A percentile compares a stretch with the other conserved stretches of the same genome.
Evolutionary conservation across 495 filamentous ascomycete species (phyloP).

Genomic region (Daldinia decipiens): DNA sequence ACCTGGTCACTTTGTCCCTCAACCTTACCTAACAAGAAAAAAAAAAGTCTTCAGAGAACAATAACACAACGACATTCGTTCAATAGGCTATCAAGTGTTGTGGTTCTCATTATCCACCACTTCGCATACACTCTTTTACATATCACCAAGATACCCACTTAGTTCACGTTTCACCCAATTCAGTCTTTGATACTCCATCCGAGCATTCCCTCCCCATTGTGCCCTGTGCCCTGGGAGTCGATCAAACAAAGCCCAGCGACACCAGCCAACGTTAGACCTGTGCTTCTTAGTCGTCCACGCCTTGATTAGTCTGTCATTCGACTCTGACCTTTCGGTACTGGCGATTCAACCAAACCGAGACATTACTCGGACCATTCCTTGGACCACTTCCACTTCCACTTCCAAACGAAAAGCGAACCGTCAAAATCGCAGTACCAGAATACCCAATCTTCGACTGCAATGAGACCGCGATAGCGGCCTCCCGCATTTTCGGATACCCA

Average conservation of each 20-base stretch:
- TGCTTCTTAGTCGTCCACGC: conserved; percentile 10
- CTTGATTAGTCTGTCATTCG: conserved; percentile 2
- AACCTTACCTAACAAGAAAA: conserved; percentile 3
- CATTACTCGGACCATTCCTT: conserved; percentile 27
- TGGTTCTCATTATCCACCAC: conserved; percentile 1
- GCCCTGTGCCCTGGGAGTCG: conserved; percentile 37
- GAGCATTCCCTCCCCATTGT: conserved; percentile 19
- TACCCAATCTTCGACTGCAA: conserved; percentile 20
- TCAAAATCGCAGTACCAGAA: conserved; percentile 16
- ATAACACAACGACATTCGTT: conserved; percentile 21
- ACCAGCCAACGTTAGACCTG: conserved; percentile 29
- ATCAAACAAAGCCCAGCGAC: conserved; percentile 41
- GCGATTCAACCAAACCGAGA: conserved; percentile 30
- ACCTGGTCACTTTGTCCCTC: neutral
- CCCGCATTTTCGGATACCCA: conserved; percentile 24
- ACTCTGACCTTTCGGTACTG: conserved; percentile 11
- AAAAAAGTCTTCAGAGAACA: neutral
- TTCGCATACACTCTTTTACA: conserved; percentile 6
- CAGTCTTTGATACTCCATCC: conserved; percentile 36
- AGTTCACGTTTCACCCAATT: conserved; percentile 26
- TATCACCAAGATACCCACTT: conserved; percentile 27
- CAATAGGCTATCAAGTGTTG: conserved; percentile 9
- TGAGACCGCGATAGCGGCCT: conserved; percentile 37
- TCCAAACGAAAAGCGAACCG: neutral
- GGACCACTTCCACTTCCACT: conserved; percentile 9